phyloP scores from a whole-genome alignment of 2,329 filamentous ascomycete species.

The Hypoxylon rubiginosum region DNA sequence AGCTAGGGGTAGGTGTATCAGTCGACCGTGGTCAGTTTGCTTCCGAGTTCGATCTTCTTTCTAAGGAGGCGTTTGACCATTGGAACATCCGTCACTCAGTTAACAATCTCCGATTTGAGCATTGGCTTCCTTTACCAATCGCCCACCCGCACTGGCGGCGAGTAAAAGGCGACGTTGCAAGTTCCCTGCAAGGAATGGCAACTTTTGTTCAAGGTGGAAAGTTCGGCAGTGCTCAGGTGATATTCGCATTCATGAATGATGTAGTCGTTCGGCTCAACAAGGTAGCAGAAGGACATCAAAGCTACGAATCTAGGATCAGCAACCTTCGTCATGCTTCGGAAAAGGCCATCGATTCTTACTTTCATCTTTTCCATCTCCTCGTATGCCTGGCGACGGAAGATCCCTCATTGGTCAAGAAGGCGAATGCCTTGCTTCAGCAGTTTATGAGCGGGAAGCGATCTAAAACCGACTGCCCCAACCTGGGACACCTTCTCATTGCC shows the following conservation, averaged over 20 bases:
- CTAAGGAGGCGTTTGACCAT: constrained; percentile 55
- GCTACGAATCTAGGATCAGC: constrained; percentile 48
- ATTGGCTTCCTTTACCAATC: constrained; percentile 63
- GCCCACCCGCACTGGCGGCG: constrained; percentile 60
- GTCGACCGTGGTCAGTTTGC: constrained; percentile 50
- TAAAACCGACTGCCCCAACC: constrained; percentile 60
- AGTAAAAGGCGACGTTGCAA: constrained; percentile 49
- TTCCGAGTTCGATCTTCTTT: constrained; percentile 65
- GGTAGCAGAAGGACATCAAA: constrained; percentile 52
- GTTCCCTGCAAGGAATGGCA: constrained; percentile 49
- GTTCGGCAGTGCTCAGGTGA: constrained; percentile 50
- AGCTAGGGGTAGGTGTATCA: constrained; percentile 60
- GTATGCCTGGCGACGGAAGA: constrained; percentile 61
- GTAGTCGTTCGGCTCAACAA: constrained; percentile 63
- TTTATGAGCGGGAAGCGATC: constrained; percentile 57
- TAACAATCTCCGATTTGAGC: constrained; percentile 56
- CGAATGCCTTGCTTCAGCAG: constrained; percentile 56
- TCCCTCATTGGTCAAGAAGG: constrained; percentile 52
- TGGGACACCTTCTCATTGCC: constrained; percentile 63
- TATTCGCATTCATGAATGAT: constrained; percentile 65
- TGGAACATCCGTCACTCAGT: constrained; percentile 57
- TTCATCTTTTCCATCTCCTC: constrained; percentile 65
- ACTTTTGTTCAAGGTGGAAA: constrained; percentile 40
- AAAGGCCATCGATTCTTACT: constrained; percentile 67
- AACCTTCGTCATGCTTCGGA: constrained; percentile 63